A percentile compares a stretch with the other conserved stretches of the same genome.
These are phyloP conservation scores for Nidularia pulvinata DNA, from an alignment of 768 basidiomycete genomes.

Conservation along the genomic window DNA sequence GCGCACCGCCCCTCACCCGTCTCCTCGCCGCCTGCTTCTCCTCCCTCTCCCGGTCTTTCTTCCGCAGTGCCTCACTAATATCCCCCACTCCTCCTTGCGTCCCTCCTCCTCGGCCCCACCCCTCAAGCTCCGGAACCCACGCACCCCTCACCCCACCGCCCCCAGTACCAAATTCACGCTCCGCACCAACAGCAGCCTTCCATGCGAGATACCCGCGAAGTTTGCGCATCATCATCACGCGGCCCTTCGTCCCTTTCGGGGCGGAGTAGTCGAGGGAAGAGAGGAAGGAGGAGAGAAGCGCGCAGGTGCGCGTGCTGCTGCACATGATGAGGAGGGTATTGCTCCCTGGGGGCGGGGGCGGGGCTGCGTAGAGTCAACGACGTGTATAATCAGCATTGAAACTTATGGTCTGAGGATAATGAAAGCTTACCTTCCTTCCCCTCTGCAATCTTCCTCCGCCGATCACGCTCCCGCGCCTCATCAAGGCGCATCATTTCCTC, in stretches of 20 bases:
- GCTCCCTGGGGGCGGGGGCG: slow-evolving; percentile 34
- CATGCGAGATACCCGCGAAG: slow-evolving; percentile 77
- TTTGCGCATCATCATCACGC: slow-evolving; percentile 78
- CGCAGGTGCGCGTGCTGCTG: slow-evolving; percentile 76
- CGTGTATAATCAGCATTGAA: too few relatives aligned
- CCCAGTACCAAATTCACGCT: slow-evolving; percentile 14
- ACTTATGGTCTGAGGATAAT: neutral
- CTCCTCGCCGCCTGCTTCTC: slow-evolving; percentile 65
- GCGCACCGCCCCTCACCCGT: slow-evolving; percentile 74
- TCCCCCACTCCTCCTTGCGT: slow-evolving; percentile 18
- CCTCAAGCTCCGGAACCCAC: neutral
- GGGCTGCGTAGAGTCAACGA: slow-evolving; percentile 6
- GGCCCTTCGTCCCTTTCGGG: slow-evolving; percentile 63
- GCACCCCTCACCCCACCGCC: neutral
- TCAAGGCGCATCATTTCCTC: slow-evolving; percentile 75
- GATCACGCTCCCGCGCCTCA: slow-evolving; percentile 18
- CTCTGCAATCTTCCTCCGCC: slow-evolving; percentile 1
- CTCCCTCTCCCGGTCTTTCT: slow-evolving; percentile 68
- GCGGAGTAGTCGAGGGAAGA: slow-evolving; percentile 58
- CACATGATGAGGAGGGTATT: slow-evolving; percentile 91
- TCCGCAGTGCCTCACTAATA: slow-evolving; percentile 74
- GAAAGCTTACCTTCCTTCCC: slow-evolving; percentile 14
- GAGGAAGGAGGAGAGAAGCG: slow-evolving; percentile 79
- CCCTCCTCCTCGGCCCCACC: too few relatives aligned
- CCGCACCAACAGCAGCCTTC: slow-evolving; percentile 58